phyloP scores from a whole-genome alignment of 805 yeast genomes.

The Wickerhamiella brachini region DNA sequence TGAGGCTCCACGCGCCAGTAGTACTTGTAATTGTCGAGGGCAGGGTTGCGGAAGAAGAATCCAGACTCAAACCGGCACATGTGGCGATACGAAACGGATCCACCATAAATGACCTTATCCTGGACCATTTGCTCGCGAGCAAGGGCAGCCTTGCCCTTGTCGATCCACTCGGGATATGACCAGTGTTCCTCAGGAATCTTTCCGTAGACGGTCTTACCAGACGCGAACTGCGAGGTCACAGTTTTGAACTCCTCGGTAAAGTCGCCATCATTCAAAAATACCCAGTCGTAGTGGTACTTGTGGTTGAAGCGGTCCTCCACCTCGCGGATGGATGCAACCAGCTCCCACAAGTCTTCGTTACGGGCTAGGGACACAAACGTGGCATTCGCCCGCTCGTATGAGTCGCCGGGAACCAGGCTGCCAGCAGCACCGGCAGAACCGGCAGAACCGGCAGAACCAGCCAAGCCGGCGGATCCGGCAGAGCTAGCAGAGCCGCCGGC shows the following conservation, averaged over 20 bases:
- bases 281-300: constrained; percentile 78
- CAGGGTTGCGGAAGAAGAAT: constrained; percentile 60
- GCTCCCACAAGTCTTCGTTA: constrained; percentile 45
- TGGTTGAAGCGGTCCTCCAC: constrained; percentile 73
- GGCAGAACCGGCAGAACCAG: constrained; percentile 1
- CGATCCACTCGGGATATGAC: constrained; percentile 76
- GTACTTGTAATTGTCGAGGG: constrained; percentile 58
- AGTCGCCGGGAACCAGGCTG: constrained; percentile 1
- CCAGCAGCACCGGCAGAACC: constrained; percentile 1
- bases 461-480: constrained; percentile 1
- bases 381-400: constrained; percentile 25
- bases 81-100: constrained; percentile 62
- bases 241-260: constrained; percentile 59
- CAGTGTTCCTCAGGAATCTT: constrained; percentile 65
- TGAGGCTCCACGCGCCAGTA: constrained; percentile 93
- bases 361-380: constrained; percentile 49
- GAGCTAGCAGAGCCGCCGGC: neutral
- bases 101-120: constrained; percentile 57
- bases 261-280: constrained; percentile 69
- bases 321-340: constrained; percentile 47
- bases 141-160: constrained; percentile 51
- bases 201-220: constrained; percentile 63
- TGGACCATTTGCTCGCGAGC: constrained; percentile 44
- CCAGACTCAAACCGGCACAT: constrained; percentile 88
- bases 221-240: constrained; percentile 37